These are phyloP conservation scores for Kodamaea neixiangensis DNA, from an alignment of 805 yeast species.

Conservation along the genomic window DNA sequence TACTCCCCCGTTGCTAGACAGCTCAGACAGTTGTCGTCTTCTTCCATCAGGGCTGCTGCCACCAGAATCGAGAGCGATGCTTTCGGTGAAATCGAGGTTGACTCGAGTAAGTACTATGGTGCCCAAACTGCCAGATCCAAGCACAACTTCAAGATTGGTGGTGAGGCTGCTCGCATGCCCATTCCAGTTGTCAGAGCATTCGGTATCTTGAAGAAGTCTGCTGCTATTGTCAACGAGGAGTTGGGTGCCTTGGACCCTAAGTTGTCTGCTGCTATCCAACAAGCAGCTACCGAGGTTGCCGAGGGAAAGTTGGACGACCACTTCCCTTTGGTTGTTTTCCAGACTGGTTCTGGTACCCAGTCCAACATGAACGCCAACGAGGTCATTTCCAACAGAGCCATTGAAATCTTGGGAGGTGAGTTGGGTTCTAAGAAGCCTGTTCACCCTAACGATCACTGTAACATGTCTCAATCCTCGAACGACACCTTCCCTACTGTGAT, in stretches of 20 bases:
- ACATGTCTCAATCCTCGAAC: conserved; percentile 97
- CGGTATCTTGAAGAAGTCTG: conserved; percentile 91
- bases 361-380: conserved; percentile 99
- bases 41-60: conserved; percentile 18
- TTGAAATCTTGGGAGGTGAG: conserved; percentile 90
- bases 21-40: conserved; percentile 31
- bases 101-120: conserved; percentile 89
- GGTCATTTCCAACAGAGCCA: conserved; percentile 97
- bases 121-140: conserved; percentile 96
- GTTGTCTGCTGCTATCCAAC: conserved; percentile 79
- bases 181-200: conserved; percentile 88
- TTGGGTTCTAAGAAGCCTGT: conserved; percentile 92
- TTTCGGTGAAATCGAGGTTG: conserved; percentile 94
- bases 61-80: conserved; percentile 89
- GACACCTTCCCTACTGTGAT: conserved; percentile 99
- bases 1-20: conserved; percentile 16
- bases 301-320: conserved; percentile 91
- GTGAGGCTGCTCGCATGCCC: conserved; percentile 86
- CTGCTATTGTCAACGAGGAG: conserved; percentile 85
- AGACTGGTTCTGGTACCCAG: conserved; percentile 98
- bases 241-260: conserved; percentile 83
- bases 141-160: conserved; percentile 95
- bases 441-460: conserved; percentile 98
- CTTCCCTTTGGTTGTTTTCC: conserved; percentile 98
- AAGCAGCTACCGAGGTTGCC: conserved; percentile 93